phyloP scores from a whole-genome alignment of 192 early-diverging fungal species.

The Nowakowskiella sp. region DNA sequence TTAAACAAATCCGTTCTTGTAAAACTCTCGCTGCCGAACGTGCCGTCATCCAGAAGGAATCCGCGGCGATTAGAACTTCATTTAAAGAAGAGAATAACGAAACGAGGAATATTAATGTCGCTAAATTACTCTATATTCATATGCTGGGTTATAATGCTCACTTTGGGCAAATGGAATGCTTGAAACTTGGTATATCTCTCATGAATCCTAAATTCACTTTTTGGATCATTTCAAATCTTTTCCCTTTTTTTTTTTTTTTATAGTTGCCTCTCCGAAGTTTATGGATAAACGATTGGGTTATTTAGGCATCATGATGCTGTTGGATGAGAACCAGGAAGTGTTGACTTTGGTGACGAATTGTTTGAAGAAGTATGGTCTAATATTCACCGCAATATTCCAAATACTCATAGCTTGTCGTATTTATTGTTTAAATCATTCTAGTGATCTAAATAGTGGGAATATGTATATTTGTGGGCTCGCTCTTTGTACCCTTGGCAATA shows the following conservation, averaged over 20 bases:
- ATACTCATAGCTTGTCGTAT: neutral
- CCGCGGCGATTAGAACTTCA: conserved; percentile 88
- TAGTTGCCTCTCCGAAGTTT: conserved; percentile 84
- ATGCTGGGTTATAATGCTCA: conserved; percentile 98
- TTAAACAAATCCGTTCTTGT: conserved; percentile 93
- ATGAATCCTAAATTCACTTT: neutral
- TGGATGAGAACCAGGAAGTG: conserved; percentile 97
- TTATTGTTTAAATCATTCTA: conserved; percentile 19
- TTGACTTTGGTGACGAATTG: conserved; percentile 97
- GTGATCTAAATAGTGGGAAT: conserved; percentile 91
- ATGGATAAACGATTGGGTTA: conserved; percentile 98
- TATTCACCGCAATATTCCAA: conserved; percentile 3
- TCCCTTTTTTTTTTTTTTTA: conserved; percentile 1
- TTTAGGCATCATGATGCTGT: conserved; percentile 91
- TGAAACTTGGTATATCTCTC: conserved; percentile 66
- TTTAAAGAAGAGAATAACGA: conserved; percentile 95
- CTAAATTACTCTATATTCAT: conserved; percentile 96
- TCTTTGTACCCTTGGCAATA: conserved; percentile 91
- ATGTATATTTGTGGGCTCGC: conserved; percentile 97
- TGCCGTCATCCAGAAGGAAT: conserved; percentile 93
- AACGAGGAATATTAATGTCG: conserved; percentile 84
- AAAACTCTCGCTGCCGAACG: conserved; percentile 98
- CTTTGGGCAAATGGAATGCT: conserved; percentile 98
- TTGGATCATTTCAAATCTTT: conserved; percentile 1
- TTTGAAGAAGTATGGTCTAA: conserved; percentile 75